Evolutionary conservation across 257 asterid genomes (phyloP).

Genomic region (Jacaranda mimosifolia): DNA sequence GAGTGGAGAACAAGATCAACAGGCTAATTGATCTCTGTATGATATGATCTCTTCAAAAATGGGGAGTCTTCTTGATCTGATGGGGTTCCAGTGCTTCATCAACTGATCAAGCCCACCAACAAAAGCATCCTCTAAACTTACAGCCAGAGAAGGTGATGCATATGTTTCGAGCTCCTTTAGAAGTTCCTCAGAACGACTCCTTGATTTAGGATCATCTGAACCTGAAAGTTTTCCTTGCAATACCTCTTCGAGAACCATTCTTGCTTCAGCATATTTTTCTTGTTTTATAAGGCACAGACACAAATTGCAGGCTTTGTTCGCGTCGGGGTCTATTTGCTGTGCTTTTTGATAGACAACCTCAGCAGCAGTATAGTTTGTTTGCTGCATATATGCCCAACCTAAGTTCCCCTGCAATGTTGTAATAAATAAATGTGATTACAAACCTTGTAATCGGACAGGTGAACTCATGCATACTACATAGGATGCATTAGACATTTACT

Average conservation of each 20-base stretch:
- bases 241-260: slow-evolving; percentile 64
- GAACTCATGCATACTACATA: background rate
- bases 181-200: slow-evolving; percentile 63
- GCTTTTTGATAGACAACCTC: slow-evolving; percentile 78
- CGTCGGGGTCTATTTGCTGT: slow-evolving; percentile 80
- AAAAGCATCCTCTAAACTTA: slow-evolving; percentile 63
- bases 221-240: slow-evolving; percentile 58
- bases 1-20: slow-evolving; percentile 51
- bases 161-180: slow-evolving; percentile 55
- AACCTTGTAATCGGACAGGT: background rate
- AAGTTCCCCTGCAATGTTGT: slow-evolving; percentile 72
- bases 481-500: background rate
- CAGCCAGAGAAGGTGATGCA: slow-evolving; percentile 29
- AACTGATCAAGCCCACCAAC: slow-evolving; percentile 72
- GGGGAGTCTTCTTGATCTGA: slow-evolving; percentile 81
- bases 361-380: slow-evolving; percentile 65
- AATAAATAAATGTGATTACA: background rate
- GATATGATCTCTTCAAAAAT: slow-evolving; percentile 87
- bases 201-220: slow-evolving; percentile 65
- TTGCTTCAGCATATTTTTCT: slow-evolving; percentile 67
- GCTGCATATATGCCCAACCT: slow-evolving; percentile 98
- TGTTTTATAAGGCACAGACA: slow-evolving; percentile 74
- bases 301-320: slow-evolving; percentile 86
- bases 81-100: slow-evolving; percentile 71
- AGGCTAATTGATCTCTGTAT: slow-evolving; percentile 83